Evolutionary conservation across 2,329 filamentous ascomycete genomes (phyloP).

Genomic region (Verticillium nubilum): DNA sequence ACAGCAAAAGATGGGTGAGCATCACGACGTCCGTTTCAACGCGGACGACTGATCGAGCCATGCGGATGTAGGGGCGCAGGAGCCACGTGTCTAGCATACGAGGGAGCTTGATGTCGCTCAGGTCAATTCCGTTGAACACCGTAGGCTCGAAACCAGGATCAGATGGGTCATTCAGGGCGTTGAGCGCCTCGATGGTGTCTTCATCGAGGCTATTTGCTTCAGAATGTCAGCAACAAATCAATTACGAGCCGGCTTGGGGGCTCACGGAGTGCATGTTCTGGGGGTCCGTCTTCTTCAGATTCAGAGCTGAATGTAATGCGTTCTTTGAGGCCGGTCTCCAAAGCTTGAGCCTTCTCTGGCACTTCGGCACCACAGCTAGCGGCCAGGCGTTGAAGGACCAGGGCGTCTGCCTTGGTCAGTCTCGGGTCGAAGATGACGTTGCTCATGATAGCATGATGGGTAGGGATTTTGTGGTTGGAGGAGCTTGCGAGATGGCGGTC

Average conservation of each 20-base stretch:
- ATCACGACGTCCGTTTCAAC: constrained; percentile 70
- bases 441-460: constrained; percentile 20
- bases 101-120: constrained; percentile 28
- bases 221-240: neutral
- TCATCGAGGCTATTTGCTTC: constrained; percentile 13
- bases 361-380: neutral
- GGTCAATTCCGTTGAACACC: constrained; percentile 36
- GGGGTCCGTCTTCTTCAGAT: neutral
- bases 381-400: constrained; percentile 33
- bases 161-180: constrained; percentile 33
- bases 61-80: constrained; percentile 53
- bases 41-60: constrained; percentile 53
- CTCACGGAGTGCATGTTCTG: neutral
- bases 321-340: neutral
- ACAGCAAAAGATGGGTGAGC: constrained; percentile 69
- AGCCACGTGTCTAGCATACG: constrained; percentile 39
- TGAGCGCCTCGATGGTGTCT: constrained; percentile 27
- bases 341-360: neutral
- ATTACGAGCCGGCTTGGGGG: neutral
- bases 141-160: constrained; percentile 38
- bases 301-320: neutral
- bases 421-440: constrained; percentile 30
- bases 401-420: constrained; percentile 33
- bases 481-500: neutral
- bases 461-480: constrained; percentile 12